These are phyloP conservation scores for Dothistroma septosporum DNA, from an alignment of 2,329 filamentous ascomycete species.

Conservation along the genomic window DNA sequence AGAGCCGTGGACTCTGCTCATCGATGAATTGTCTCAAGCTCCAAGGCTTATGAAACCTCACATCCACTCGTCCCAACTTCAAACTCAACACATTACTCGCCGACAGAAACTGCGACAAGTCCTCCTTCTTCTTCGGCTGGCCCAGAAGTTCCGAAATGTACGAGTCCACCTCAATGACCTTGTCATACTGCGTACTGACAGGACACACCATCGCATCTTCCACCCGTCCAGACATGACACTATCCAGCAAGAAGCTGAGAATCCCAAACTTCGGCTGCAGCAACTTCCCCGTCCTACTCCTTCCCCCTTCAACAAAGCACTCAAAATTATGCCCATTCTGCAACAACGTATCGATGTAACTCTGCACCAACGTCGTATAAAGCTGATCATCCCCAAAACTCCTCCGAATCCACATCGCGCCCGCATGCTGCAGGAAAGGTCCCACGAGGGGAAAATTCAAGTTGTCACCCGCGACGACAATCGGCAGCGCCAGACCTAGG, in stretches of 20 bases:
- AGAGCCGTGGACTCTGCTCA: constrained; percentile 61
- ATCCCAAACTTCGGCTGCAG: constrained; percentile 95
- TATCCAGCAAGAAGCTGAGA: constrained; percentile 84
- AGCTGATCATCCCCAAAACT: constrained; percentile 89
- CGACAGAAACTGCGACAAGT: constrained; percentile 81
- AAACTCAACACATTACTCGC: constrained; percentile 84
- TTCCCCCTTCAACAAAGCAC: constrained; percentile 94
- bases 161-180: constrained; percentile 95
- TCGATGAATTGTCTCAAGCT: constrained; percentile 77
- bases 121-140: constrained; percentile 93
- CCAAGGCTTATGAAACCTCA: constrained; percentile 96
- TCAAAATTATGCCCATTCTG: constrained; percentile 92
- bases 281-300: constrained; percentile 89
- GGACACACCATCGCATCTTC: constrained; percentile 91
- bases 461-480: constrained; percentile 93
- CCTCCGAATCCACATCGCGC: constrained; percentile 90
- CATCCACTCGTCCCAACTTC: constrained; percentile 85
- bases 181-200: constrained; percentile 97
- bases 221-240: constrained; percentile 79
- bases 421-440: constrained; percentile 88
- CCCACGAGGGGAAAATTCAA: constrained; percentile 90
- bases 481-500: constrained; percentile 79
- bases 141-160: constrained; percentile 93
- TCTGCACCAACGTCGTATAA: constrained; percentile 88
- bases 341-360: constrained; percentile 88